A percentile compares a stretch with the other conserved stretches of the same genome.
phyloP scores from a whole-genome alignment of 108 stramenopile species.

The Cyclotella kingstonii region DNA sequence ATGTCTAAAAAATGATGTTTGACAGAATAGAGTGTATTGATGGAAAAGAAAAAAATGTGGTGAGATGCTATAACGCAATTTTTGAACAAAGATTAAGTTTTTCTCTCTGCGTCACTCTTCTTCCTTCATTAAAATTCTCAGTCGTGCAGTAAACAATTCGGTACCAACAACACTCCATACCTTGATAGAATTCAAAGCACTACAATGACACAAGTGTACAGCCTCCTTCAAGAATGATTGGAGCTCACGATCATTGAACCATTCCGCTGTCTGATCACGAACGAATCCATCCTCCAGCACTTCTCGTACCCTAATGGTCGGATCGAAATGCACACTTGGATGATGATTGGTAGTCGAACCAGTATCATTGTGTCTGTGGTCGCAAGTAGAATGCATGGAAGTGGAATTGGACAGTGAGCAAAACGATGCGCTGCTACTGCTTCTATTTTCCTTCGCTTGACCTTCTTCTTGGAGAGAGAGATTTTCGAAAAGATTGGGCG shows the following conservation, averaged over 20 bases:
- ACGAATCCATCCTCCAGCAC: constrained; percentile 2
- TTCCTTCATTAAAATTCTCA: too few species aligned
- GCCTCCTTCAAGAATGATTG: constrained; percentile 25
- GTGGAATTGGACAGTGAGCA: too few species aligned
- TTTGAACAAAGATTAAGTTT: neutral
- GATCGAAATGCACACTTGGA: constrained; percentile 34
- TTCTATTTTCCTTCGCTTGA: too few species aligned
- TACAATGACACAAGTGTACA: constrained; percentile 24
- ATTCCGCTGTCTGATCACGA: constrained; percentile 6
- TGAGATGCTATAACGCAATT: too few species aligned
- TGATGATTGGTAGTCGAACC: neutral
- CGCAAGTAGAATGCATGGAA: too few species aligned
- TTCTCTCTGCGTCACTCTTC: neutral
- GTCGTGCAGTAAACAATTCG: neutral
- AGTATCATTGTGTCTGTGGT: too few species aligned
- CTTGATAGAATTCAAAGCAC: constrained; percentile 21
- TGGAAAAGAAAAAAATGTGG: too few species aligned
- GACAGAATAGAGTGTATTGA: too few species aligned
- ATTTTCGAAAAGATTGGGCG: neutral
- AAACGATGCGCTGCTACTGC: too few species aligned
- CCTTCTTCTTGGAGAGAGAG: too few species aligned
- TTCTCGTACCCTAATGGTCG: constrained; percentile 38
- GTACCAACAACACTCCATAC: neutral
- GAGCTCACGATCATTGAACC: constrained; percentile 36
- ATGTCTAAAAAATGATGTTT: too few species aligned